Percentiles rank a stretch among this genome's conserved stretches.
These are phyloP conservation scores for Anastatica hierochuntica DNA, from an alignment of 345 rosid species.

Conservation along the genomic window DNA sequence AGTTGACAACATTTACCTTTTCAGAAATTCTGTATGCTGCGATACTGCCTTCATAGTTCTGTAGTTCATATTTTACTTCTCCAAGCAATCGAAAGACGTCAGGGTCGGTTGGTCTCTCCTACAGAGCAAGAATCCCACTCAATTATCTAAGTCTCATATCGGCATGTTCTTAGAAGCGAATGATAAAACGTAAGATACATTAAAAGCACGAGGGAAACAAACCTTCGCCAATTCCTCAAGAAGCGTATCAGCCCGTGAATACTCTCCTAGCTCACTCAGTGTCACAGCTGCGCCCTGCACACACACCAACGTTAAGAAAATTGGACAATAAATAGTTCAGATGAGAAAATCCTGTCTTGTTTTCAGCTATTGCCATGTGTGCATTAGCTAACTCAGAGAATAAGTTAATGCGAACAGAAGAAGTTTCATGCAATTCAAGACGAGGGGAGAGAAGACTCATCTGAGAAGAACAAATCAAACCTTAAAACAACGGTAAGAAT, in stretches of 20 bases:
- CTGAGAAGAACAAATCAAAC: too few species aligned
- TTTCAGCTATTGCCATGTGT: too few species aligned
- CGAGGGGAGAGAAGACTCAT: background rate
- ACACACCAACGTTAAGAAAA: conserved; percentile 19
- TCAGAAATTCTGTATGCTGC: conserved; percentile 62
- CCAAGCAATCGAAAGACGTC: conserved; percentile 85
- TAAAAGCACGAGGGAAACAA: conserved; percentile 14
- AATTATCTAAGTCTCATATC: conserved; percentile 17
- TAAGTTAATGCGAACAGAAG: background rate
- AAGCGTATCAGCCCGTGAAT: conserved; percentile 46
- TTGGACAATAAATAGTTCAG: conserved; percentile 7
- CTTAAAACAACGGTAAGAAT: too few species aligned
- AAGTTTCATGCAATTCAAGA: background rate
- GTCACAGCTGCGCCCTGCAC: conserved; percentile 91
- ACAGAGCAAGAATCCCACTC: conserved; percentile 23
- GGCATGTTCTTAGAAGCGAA: background rate
- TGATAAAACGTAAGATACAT: conserved; percentile 3
- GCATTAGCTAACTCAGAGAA: background rate
- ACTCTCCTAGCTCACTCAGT: conserved; percentile 74
- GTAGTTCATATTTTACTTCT: conserved; percentile 78
- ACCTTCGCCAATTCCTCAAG: conserved; percentile 83
- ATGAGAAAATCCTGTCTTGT: conserved; percentile 2
- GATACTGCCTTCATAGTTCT: conserved; percentile 83
- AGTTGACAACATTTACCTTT: conserved; percentile 34
- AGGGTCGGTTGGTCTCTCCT: conserved; percentile 77